Evolutionary conservation across 768 basidiomycete genomes (phyloP).

Genomic region (Rubroboletus pulcherrimus): DNA sequence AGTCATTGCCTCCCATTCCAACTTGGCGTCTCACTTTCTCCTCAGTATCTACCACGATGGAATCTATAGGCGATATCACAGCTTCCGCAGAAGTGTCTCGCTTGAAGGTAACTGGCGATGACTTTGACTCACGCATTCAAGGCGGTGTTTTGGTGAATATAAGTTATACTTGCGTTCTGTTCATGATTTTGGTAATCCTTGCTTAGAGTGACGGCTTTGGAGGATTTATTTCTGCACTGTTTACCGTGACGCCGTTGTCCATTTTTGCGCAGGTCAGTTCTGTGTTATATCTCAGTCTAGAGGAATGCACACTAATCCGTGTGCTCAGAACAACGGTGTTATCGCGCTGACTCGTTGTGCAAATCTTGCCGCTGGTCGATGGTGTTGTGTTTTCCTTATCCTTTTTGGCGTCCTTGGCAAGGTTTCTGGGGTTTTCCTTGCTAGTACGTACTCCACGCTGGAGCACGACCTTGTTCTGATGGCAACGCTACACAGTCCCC

Average conservation of each 20-base stretch:
- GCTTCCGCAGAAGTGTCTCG: constrained; percentile 80
- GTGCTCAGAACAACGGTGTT: constrained; percentile 68
- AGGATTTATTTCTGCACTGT: constrained; percentile 73
- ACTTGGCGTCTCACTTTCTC: constrained; percentile 3
- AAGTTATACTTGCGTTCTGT: neutral
- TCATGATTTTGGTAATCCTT: neutral
- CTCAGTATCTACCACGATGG: constrained; percentile 70
- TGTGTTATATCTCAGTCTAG: neutral
- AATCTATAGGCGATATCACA: constrained; percentile 82
- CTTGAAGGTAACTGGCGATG: constrained; percentile 64
- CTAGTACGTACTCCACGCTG: constrained; percentile 41
- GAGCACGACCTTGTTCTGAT: neutral
- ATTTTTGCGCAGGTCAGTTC: constrained; percentile 61
- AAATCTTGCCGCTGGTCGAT: constrained; percentile 71
- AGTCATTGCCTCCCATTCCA: neutral
- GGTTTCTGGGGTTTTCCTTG: constrained; percentile 77
- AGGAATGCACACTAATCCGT: neutral
- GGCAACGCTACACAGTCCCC: constrained; percentile 44
- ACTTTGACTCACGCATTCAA: constrained; percentile 81
- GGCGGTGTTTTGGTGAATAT: constrained; percentile 65
- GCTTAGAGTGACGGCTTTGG: constrained; percentile 70
- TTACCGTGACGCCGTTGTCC: constrained; percentile 78
- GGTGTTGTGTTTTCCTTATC: constrained; percentile 78
- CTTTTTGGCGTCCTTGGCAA: constrained; percentile 80
- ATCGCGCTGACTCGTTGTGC: constrained; percentile 85